A percentile compares a stretch with the other conserved stretches of the same genome.
phyloP scores from a whole-genome alignment of 768 basidiomycete genomes.

The Tephrocybe sp. region DNA sequence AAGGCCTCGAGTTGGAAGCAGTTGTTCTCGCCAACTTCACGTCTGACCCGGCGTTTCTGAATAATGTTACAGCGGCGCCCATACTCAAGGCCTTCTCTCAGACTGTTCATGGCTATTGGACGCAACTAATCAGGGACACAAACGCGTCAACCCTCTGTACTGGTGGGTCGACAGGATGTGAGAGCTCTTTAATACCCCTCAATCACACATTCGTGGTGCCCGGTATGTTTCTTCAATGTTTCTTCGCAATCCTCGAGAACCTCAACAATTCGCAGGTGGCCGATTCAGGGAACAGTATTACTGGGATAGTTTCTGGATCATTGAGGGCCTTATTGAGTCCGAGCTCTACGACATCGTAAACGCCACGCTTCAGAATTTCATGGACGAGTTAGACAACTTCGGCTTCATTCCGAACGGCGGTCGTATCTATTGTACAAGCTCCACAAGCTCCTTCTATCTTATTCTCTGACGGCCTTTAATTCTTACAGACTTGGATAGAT shows the following conservation, averaged over 20 bases:
- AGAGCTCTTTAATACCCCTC: conserved; percentile 84
- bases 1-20: conserved; percentile 80
- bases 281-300: conserved; percentile 86
- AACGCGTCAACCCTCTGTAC: conserved; percentile 68
- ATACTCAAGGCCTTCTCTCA: conserved; percentile 71
- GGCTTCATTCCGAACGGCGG: conserved; percentile 97
- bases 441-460: conserved; percentile 4
- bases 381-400: conserved; percentile 83
- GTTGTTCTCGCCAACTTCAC: conserved; percentile 63
- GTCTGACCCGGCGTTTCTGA: conserved; percentile 62
- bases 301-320: conserved; percentile 80
- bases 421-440: conserved; percentile 74
- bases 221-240: conserved; percentile 44
- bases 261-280: conserved; percentile 36
- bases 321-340: conserved; percentile 83
- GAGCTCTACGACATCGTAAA: conserved; percentile 73
- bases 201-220: conserved; percentile 93
- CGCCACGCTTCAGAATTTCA: conserved; percentile 86
- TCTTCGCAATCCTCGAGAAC: not conserved
- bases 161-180: conserved; percentile 56
- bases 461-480: conserved; percentile 37
- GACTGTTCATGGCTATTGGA: conserved; percentile 88
- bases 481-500: conserved; percentile 75
- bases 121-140: conserved; percentile 72
- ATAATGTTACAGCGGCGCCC: conserved; percentile 62